phyloP scores from a whole-genome alignment of 192 early-diverging fungal species.

The Coemansia sp. region DNA sequence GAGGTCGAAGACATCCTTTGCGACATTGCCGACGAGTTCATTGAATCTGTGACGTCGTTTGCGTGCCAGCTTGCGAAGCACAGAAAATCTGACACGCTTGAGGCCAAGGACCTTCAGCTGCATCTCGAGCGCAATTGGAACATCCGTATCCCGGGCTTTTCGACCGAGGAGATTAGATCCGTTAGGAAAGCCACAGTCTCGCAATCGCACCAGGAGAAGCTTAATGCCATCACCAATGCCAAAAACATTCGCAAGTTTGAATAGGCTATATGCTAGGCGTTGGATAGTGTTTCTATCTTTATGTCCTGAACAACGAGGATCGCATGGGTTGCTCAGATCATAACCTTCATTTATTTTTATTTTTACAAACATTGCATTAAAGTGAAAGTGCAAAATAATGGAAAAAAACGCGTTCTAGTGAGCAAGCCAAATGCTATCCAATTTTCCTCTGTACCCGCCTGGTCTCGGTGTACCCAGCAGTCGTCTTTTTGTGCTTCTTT shows the following conservation, averaged over 20 bases:
- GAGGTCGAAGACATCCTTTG: conserved; percentile 82
- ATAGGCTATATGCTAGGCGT: background rate
- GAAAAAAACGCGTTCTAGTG: too few species aligned
- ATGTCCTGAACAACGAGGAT: background rate
- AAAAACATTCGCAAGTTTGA: conserved; percentile 46
- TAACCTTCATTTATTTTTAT: too few species aligned
- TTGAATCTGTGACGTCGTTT: conserved; percentile 80
- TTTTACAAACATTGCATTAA: too few species aligned
- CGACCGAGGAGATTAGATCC: conserved; percentile 78
- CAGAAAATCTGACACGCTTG: conserved; percentile 72
- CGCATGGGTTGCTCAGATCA: too few species aligned
- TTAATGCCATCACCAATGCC: conserved; percentile 62
- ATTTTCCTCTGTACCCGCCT: background rate
- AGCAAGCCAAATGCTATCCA: too few species aligned
- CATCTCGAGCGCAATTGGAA: conserved; percentile 91
- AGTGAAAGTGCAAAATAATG: background rate
- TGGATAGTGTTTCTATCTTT: background rate
- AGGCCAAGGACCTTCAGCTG: conserved; percentile 86
- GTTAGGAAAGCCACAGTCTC: conserved; percentile 69
- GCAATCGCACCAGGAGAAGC: conserved; percentile 64
- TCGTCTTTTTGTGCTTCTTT: background rate
- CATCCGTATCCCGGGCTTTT: conserved; percentile 86
- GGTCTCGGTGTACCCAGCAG: background rate
- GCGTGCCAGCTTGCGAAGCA: conserved; percentile 85
- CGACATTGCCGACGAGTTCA: conserved; percentile 86